Evolutionary conservation across 768 basidiomycete species (phyloP).

Genomic region (Dioszegia aurantiaca): DNA sequence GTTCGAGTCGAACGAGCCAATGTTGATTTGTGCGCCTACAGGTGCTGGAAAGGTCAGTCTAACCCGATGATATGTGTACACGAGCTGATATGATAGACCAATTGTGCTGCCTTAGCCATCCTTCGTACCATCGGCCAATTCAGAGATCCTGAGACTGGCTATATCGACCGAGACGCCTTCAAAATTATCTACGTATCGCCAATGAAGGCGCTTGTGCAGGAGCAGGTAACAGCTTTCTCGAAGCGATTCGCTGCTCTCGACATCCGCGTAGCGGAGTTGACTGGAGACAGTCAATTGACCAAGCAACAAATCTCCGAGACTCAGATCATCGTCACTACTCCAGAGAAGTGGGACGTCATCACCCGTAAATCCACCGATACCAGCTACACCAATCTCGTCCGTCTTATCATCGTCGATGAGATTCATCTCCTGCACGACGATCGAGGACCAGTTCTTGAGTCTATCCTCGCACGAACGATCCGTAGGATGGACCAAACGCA

Average conservation of each 20-base stretch:
- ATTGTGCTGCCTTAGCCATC: constrained; percentile 93
- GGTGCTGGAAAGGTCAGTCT: constrained; percentile 86
- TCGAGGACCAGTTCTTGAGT: constrained; percentile 89
- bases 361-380: constrained; percentile 97
- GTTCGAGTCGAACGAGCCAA: constrained; percentile 83
- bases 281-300: constrained; percentile 96
- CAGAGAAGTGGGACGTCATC: constrained; percentile 99
- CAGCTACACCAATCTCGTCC: constrained; percentile 92
- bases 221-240: constrained; percentile 94
- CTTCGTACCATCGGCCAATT: constrained; percentile 85
- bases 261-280: constrained; percentile 88
- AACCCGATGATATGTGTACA: background rate
- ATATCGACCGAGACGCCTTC: constrained; percentile 81
- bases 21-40: constrained; percentile 94
- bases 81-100: constrained; percentile 64
- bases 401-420: constrained; percentile 95
- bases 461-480: constrained; percentile 83
- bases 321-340: constrained; percentile 96
- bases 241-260: constrained; percentile 68
- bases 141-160: constrained; percentile 74
- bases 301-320: constrained; percentile 96
- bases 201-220: constrained; percentile 98
- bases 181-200: constrained; percentile 97
- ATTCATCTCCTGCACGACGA: constrained; percentile 97
- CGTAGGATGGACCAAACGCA: constrained; percentile 89